Evolutionary conservation across 2,329 filamentous ascomycete species (phyloP), one percentile per base, ranked within the genome.

Genomic region (Aspergillus persii): DNA sequence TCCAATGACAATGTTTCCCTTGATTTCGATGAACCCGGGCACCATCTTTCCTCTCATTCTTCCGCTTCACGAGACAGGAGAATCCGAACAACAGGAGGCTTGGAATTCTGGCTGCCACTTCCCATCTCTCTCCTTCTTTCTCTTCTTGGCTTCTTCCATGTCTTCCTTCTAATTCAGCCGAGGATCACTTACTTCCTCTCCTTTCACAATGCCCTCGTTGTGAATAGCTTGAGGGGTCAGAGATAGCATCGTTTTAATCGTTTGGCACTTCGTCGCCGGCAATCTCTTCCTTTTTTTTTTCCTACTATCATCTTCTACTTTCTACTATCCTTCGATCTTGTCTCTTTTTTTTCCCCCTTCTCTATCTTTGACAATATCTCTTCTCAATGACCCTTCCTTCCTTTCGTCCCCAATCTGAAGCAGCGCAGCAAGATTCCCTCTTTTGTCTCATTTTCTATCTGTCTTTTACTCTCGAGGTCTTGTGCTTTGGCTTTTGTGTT

Each of bases 401-500:
- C 65, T 66, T 66, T 63, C 68, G 67, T 67, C 69, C 67, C 69
- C 66, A 71, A 70, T 72, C 66, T 71, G 66, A n/a, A 71, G 68
- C 72, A 74, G 69, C 71, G 71, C 72, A 72, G 71, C 72, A 74
- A 75, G 70, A 75, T 73, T 75, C 72, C 72, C 72, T 74, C 70
- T 74, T 70, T 68, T 67, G 68, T 60, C 54, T 70, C 67, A 23
- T 68, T 63, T 62, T 66, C 59, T 66, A 68, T 70, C 67, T 63
- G 68, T 63, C 54, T 63, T 54, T 53, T 59, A 56, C 58, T 65
- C 63, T 67, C 60, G 65, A 61, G 59, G 64, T 69, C 59, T 62
- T 30, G 18, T 71, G 63, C 68, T 58, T 56, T 61, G 65, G 65
- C 62, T 65, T 63, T 63, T 62, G 58, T 66, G 58, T 66, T 66